A percentile compares a stretch with the other conserved stretches of the same genome.
These are phyloP conservation scores for Lactarius hengduanensis DNA, from an alignment of 768 basidiomycete genomes.

Conservation along the genomic window DNA sequence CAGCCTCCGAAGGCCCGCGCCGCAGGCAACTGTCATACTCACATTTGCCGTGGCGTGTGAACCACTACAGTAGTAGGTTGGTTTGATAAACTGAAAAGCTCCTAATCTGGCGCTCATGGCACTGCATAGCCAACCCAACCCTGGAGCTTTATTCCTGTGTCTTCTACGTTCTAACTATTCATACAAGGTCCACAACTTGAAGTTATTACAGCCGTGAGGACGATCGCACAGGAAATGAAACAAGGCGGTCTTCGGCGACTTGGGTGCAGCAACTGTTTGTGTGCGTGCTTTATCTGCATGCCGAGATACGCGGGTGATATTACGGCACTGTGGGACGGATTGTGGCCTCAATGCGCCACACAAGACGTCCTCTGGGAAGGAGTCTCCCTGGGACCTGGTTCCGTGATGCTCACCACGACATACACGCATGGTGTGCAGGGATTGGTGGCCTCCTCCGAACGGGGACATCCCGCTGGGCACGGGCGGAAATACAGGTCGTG, in stretches of 20 bases:
- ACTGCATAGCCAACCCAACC: not conserved
- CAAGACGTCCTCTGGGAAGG: not conserved
- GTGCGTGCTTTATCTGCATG: not conserved
- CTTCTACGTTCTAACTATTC: not conserved
- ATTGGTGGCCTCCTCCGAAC: conserved; percentile 4
- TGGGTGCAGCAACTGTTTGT: not conserved
- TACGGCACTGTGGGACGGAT: not conserved
- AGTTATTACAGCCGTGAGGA: not conserved
- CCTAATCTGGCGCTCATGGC: not conserved
- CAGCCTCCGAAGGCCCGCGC: not conserved
- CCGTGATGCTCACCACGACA: not conserved
- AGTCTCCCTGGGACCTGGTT: not conserved
- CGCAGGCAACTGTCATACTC: not conserved
- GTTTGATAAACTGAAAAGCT: not conserved
- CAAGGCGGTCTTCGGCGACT: not conserved
- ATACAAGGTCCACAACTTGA: not conserved
- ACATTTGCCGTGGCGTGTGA: not conserved
- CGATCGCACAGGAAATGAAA: not conserved
- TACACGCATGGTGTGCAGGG: not conserved
- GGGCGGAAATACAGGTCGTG: not conserved
- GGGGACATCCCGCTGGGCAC: not conserved
- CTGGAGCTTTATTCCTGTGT: not conserved
- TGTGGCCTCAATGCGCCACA: not conserved
- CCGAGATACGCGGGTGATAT: not conserved
- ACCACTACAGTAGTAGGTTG: not conserved